phyloP scores from a whole-genome alignment of 371 early-diverging fungal species.

The Mortierella sp. region DNA sequence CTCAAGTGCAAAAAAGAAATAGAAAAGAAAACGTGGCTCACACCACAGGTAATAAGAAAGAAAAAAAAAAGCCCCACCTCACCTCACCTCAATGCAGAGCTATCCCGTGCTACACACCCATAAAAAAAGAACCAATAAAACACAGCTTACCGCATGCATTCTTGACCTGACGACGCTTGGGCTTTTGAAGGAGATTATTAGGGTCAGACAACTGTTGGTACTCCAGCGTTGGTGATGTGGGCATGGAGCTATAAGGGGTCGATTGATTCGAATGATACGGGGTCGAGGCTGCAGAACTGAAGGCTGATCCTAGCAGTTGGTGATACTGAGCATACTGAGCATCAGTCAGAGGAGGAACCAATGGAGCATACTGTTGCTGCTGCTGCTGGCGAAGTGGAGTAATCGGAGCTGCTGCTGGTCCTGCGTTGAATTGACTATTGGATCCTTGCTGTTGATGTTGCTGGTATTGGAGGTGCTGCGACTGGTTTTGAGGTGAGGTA shows the following conservation, averaged over 20 bases:
- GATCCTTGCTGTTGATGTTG: constrained; percentile 24
- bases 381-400: constrained; percentile 20
- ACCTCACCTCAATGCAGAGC: too few species aligned
- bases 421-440: constrained; percentile 11
- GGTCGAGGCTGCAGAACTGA: constrained; percentile 35
- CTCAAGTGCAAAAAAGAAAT: too few species aligned
- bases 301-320: constrained; percentile 32
- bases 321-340: constrained; percentile 37
- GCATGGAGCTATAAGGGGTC: constrained; percentile 39
- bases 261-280: constrained; percentile 42
- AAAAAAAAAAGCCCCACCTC: constrained; percentile 2
- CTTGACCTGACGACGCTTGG: constrained; percentile 80
- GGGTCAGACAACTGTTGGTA: constrained; percentile 30
- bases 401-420: too few species aligned
- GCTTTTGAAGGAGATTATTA: constrained; percentile 21
- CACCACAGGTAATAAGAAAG: not conserved
- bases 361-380: constrained; percentile 24
- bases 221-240: constrained; percentile 27
- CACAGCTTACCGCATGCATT: constrained; percentile 76
- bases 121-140: too few species aligned
- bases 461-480: constrained; percentile 31
- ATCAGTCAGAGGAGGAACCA: constrained; percentile 33
- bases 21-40: not conserved
- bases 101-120: too few species aligned
- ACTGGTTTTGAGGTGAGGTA: constrained; percentile 35